Evolutionary conservation across 2,329 filamentous ascomycete genomes (phyloP).

Genomic region (Lasiodiplodia sp.): DNA sequence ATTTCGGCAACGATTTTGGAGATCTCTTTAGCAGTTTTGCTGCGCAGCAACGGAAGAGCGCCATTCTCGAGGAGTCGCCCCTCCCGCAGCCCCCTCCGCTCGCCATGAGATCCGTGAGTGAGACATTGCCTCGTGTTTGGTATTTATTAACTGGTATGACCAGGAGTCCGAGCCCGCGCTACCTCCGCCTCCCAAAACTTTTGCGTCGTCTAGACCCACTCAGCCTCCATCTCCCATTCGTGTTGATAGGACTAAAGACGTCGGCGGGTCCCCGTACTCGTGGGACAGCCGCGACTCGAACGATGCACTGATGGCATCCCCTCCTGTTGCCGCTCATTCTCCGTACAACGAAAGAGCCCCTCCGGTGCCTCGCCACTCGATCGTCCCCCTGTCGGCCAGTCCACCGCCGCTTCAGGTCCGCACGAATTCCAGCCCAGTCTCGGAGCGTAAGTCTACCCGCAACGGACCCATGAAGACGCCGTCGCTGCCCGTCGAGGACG

Average conservation of each 20-base stretch:
- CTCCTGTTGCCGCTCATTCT: conserved; percentile 44
- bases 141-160: conserved; percentile 25
- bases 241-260: conserved; percentile 38
- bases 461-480: conserved; percentile 17
- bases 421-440: conserved; percentile 19
- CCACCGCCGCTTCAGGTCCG: conserved; percentile 24
- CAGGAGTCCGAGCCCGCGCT: conserved; percentile 29
- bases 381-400: neutral
- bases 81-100: conserved; percentile 21
- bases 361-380: conserved; percentile 17
- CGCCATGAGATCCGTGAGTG: conserved; percentile 30
- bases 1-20: conserved; percentile 53
- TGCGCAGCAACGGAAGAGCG: conserved; percentile 40
- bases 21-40: conserved; percentile 58
- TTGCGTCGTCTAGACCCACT: conserved; percentile 20
- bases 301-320: conserved; percentile 57
- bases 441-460: conserved; percentile 22
- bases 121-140: conserved; percentile 21
- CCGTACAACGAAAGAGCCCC: conserved; percentile 30
- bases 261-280: conserved; percentile 59
- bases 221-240: conserved; percentile 26
- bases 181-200: conserved; percentile 27
- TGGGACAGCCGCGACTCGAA: conserved; percentile 60
- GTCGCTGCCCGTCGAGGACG: conserved; percentile 37
- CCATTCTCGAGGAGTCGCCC: conserved; percentile 25